Conservation (phyloP, 306 rosid genomes). For the Quercus berberidifolia region DNA sequence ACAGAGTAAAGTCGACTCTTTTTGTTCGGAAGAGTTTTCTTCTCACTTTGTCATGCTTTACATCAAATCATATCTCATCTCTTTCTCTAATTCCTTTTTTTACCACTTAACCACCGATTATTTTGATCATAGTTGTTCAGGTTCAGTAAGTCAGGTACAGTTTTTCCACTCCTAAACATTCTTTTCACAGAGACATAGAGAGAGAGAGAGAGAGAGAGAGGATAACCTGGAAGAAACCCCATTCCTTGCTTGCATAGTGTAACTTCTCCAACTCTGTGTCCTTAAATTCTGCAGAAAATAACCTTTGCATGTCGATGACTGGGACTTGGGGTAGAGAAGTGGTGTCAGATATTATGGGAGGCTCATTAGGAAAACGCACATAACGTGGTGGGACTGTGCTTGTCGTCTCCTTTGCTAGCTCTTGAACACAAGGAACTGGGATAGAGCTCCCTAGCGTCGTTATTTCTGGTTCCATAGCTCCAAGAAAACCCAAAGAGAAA, state of each 20-base stretch:
- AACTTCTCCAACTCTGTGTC: conserved; percentile 31
- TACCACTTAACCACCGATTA: no score
- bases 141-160: no score
- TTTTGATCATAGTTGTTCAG: no score
- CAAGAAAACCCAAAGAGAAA: background rate
- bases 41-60: no score
- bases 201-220: no score
- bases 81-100: no score
- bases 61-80: no score
- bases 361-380: background rate
- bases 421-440: background rate
- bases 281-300: conserved; percentile 15
- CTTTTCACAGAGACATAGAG: no score
- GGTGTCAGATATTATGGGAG: background rate
- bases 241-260: conserved; percentile 41
- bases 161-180: no score
- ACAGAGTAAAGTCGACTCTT: no score
- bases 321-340: background rate
- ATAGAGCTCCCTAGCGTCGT: background rate
- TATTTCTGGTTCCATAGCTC: background rate
- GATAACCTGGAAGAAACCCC: conserved; percentile 59
- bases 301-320: background rate
- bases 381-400: background rate
- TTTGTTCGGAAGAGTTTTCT: no score
- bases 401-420: background rate